Percentiles rank a stretch among this genome's conserved stretches.
Conservation (phyloP, 371 early-diverging fungal genomes). For the Mortierella sp. region DNA sequence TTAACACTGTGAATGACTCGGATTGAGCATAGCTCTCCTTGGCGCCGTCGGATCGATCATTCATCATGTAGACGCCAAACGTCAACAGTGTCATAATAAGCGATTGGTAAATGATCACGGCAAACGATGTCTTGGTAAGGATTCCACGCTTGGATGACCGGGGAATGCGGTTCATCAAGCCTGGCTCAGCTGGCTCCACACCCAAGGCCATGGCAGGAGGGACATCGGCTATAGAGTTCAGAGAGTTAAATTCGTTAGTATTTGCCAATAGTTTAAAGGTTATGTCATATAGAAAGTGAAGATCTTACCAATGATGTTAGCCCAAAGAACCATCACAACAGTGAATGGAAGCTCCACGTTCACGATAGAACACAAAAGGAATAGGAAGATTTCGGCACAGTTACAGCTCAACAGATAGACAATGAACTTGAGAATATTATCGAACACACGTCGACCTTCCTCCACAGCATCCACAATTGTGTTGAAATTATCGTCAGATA, state of each 20-base stretch:
- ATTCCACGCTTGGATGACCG: slow-evolving; percentile 73
- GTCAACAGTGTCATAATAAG: slow-evolving; percentile 70
- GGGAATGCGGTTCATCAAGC: slow-evolving; percentile 78
- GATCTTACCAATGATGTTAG: slow-evolving; percentile 84
- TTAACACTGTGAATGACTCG: slow-evolving; percentile 82
- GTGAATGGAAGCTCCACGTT: slow-evolving; percentile 69
- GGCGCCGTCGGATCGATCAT: slow-evolving; percentile 11
- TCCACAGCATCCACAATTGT: slow-evolving; percentile 81
- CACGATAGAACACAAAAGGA: slow-evolving; percentile 68
- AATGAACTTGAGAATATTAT: slow-evolving; percentile 86
- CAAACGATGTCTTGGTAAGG: slow-evolving; percentile 66
- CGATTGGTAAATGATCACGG: slow-evolving; percentile 78
- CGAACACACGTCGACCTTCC: slow-evolving; percentile 87
- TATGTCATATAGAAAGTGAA: slow-evolving; percentile 3
- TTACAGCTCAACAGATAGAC: slow-evolving; percentile 93
- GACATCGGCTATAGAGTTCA: slow-evolving; percentile 52
- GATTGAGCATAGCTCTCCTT: slow-evolving; percentile 58
- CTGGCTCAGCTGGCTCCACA: slow-evolving; percentile 78
- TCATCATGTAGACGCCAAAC: slow-evolving; percentile 65
- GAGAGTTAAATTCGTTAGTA: background rate
- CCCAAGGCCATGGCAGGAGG: slow-evolving; percentile 83
- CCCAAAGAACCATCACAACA: slow-evolving; percentile 85
- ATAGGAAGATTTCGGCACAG: slow-evolving; percentile 79
- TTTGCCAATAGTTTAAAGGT: background rate
- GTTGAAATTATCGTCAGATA: slow-evolving; percentile 87